Evolutionary conservation across 331 rosid genomes (phyloP), one percentile per base, ranked within the genome.

Genomic region (Arachis monticola): DNA sequence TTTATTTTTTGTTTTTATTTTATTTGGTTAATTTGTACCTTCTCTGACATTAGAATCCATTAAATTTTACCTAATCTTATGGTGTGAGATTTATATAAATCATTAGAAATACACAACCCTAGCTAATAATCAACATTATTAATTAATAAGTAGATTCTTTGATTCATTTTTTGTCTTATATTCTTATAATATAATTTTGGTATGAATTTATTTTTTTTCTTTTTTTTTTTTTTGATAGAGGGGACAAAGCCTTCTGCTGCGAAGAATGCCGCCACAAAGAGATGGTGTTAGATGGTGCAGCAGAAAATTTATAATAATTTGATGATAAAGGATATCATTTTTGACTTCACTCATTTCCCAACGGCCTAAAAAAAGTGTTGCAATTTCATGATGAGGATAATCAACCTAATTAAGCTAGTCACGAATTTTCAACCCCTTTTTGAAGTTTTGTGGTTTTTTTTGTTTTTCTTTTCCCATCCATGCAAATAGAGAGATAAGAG

Each of bases 191-290:
- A 27, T 66, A 40, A 52, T 41, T 31, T 42, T 44, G 6, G 11
- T 6, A 14, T 67, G 53, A 58, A 31, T 6, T 56, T 52, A 5
- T n/a, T 35, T 38, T 12, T 67, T 52, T 57, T 72, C 2, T 10
- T 11, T 51, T 53, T 67, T 84, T 17, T 17, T 17, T 17, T 17
- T 17, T 17, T 17, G 22, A 82, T 83, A 94, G 99, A 74, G 99
- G 99, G 13, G 99, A 94, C 71, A 92, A 76, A 83, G 97, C 97
- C 6, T 94, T 92, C 77, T 94, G 99, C 82, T 90, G 97, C 74
- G 69, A 48, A 2, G 92, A 90, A 80, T 94, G 99, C 78, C 89
- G 99, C 13, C 42, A 83, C 86, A 77, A 83, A 79, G 99, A 94
- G 87, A 94, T 94, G 85, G 65, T 87, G 35, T 80, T 86, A 51